Evolutionary conservation across 495 filamentous ascomycete genomes (phyloP), one percentile per base, ranked within the genome.

Genomic region (Melanomma pulvis-pyrius): DNA sequence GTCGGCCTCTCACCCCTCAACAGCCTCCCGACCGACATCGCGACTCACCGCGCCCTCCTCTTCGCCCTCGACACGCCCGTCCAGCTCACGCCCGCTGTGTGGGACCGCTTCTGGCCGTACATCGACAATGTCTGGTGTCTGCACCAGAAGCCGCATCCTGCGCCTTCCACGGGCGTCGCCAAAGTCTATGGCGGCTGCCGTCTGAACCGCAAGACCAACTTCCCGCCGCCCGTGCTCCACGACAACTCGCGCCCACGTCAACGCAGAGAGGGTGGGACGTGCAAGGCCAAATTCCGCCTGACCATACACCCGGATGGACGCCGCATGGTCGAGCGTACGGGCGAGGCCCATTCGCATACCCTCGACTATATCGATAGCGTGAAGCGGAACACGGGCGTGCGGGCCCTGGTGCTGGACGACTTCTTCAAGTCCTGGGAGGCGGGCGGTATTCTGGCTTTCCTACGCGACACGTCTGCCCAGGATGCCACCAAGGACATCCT

Each of bases 371-470:
- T 70, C 48, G 68, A 70, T 55, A 28, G 21, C 9, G 49, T 67
- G 4, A 70, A 67, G 58, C 44, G 63, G 49, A 66, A 66, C 29
- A 54, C 28, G 5, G 63, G 51, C 7, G 57, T 70, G 1, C 13
- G 68, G 44, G 36, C 26, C 13, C 50, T 70, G 17, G 63, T 70
- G 6, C 63, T 67, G 34, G 58, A 70, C 48, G 56, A 61, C 26
- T 70, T 70, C 56, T 70, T 70, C 63, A 62, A 67, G 58, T 34
- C 22, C 24, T 66, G 68, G 68, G 68, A 70, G 30, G 68, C 68
- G 49, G 57, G 62, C 22, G 68, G 62, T 1, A 70, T 70, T 8
- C 58, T 67, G 1, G 68, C 68, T 15, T 70, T 50, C 39, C 30
- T 70, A 36, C 34, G 68, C 1, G 68, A 70, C 28, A 61, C 58